Percentiles rank a stretch among this genome's conserved stretches.
Evolutionary conservation across 306 rosid genomes (phyloP).

Genomic region (Prunus mira): DNA sequence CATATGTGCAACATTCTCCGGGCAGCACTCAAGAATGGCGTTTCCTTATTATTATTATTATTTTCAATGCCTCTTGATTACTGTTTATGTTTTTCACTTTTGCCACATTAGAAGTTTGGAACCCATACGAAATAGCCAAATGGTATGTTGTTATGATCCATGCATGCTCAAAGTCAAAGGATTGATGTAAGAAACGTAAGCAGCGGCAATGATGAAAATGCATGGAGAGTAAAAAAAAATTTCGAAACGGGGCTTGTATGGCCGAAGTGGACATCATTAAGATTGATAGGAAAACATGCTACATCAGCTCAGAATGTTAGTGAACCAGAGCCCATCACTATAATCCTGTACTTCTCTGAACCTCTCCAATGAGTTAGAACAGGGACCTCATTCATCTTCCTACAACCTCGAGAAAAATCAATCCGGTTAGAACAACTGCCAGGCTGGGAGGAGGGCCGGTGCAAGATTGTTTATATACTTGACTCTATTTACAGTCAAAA

Average conservation of each 20-base stretch:
- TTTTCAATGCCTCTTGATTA: too few relatives aligned
- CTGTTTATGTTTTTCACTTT: too few relatives aligned
- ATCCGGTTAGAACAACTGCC: conserved; percentile 4
- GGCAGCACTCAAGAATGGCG: too few relatives aligned
- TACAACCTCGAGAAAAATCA: conserved; percentile 1
- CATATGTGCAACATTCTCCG: too few relatives aligned
- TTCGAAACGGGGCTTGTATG: background rate
- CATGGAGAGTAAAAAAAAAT: background rate
- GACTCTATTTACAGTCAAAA: conserved; percentile 49
- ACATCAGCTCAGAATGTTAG: conserved; percentile 1
- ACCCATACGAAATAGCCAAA: too few relatives aligned
- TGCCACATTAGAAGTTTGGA: too few relatives aligned
- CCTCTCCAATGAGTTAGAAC: conserved; percentile 11
- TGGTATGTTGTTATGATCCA: too few relatives aligned
- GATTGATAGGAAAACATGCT: background rate
- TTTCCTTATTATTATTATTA: too few relatives aligned
- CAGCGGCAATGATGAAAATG: background rate
- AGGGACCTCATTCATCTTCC: conserved; percentile 2
- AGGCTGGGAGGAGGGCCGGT: background rate
- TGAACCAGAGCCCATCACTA: background rate
- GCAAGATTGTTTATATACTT: conserved; percentile 5
- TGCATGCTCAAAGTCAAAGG: too few relatives aligned
- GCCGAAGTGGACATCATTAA: background rate
- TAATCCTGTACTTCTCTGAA: background rate
- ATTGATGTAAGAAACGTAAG: too few relatives aligned